Percentiles rank a stretch among this genome's conserved stretches.
These are phyloP conservation scores for Lentinula detonsa DNA, from an alignment of 768 basidiomycete genomes.

Conservation along the genomic window DNA sequence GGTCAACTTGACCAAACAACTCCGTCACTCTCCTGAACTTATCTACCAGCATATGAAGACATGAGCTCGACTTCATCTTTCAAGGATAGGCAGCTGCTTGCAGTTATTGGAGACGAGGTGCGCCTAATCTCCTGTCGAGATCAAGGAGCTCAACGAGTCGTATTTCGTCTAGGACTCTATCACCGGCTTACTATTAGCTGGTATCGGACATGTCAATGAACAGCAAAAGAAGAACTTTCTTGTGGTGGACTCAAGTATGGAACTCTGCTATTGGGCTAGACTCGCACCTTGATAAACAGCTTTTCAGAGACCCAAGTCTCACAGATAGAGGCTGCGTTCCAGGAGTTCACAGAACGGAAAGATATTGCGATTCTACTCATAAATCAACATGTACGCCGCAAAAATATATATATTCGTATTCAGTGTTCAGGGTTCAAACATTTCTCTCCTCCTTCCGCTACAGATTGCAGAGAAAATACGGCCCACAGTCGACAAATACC, in stretches of 20 bases:
- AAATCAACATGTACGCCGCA: constrained; percentile 85
- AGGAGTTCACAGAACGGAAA: constrained; percentile 90
- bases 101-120: constrained; percentile 98
- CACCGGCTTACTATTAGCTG: constrained; percentile 91
- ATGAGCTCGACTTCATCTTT: constrained; percentile 52
- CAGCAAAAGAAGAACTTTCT: constrained; percentile 97
- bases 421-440: neutral
- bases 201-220: constrained; percentile 86
- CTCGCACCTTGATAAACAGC: neutral
- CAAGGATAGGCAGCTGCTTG: constrained; percentile 84
- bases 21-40: constrained; percentile 10
- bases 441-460: neutral
- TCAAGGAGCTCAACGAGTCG: constrained; percentile 10
- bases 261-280: neutral
- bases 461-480: constrained; percentile 97
- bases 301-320: constrained; percentile 81
- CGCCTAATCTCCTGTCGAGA: constrained; percentile 7
- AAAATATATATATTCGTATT: neutral
- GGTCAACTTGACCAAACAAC: neutral
- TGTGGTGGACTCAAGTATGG: constrained; percentile 86
- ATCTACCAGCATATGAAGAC: neutral
- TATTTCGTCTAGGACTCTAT: constrained; percentile 74
- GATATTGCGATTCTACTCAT: constrained; percentile 96
- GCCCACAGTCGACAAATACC: constrained; percentile 90
- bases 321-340: constrained; percentile 86